These are phyloP conservation scores for Ophiocordyceps polyrhachis-furcata DNA, from an alignment of 2,329 filamentous ascomycete species.

Conservation along the genomic window DNA sequence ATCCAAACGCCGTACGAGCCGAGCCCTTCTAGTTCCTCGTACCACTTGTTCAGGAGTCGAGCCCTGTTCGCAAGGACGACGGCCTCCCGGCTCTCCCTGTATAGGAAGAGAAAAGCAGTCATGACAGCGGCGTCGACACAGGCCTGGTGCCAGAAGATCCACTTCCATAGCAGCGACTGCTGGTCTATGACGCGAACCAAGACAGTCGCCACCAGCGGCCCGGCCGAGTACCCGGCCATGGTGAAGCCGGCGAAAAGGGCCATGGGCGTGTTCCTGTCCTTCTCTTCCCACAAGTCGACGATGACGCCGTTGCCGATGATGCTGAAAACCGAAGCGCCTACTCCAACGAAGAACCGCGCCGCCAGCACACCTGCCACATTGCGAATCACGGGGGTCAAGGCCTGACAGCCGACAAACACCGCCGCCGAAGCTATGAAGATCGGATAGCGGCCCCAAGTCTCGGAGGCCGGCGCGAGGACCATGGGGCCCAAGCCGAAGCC, in stretches of 20 bases:
- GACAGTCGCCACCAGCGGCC: slow-evolving; percentile 52
- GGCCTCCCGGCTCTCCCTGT: slow-evolving; percentile 66
- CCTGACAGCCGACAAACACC: slow-evolving; percentile 51
- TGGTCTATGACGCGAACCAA: slow-evolving; percentile 42
- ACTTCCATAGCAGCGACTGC: slow-evolving; percentile 44
- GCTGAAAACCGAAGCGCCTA: slow-evolving; percentile 61
- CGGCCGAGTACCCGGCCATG: slow-evolving; percentile 60
- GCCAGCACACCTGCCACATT: slow-evolving; percentile 57
- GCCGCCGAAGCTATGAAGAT: slow-evolving; percentile 61
- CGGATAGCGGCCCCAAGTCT: slow-evolving; percentile 72
- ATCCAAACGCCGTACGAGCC: slow-evolving; percentile 36
- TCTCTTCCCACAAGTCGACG: slow-evolving; percentile 63
- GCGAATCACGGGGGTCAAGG: slow-evolving; percentile 53
- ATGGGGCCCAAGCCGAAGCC: slow-evolving; percentile 76
- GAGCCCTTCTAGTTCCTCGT: slow-evolving; percentile 48
- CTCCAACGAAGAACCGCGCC: slow-evolving; percentile 57
- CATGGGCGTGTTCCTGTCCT: slow-evolving; percentile 78
- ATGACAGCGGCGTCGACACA: slow-evolving; percentile 46
- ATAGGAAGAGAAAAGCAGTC: slow-evolving; percentile 44
- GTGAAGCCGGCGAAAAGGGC: slow-evolving; percentile 67
- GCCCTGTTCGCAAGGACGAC: slow-evolving; percentile 67
- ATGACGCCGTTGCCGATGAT: slow-evolving; percentile 90
- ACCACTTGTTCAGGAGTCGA: slow-evolving; percentile 55
- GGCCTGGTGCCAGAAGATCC: slow-evolving; percentile 76
- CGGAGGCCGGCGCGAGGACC: slow-evolving; percentile 72